Evolutionary conservation across 139 green algal species (phyloP).

Genomic region (Asterochloris sp.): DNA sequence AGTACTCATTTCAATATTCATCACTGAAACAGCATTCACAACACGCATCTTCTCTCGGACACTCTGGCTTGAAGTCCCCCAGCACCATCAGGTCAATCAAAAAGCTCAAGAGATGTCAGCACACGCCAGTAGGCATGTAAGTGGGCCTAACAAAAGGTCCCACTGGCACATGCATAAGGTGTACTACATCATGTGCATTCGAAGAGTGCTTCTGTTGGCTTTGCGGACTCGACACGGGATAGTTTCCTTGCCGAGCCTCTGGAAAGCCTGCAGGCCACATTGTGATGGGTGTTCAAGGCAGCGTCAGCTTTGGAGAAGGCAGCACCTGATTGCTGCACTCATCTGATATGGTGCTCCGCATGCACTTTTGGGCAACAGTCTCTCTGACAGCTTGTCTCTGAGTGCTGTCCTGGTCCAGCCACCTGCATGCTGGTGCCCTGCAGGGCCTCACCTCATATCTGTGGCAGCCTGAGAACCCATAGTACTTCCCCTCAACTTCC

Average conservation of each 20-base stretch:
- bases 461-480: conserved; percentile 90
- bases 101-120: too few species aligned
- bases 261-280: conserved; percentile 2
- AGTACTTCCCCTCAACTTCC: conserved; percentile 74
- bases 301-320: not conserved
- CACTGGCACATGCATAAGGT: too few species aligned
- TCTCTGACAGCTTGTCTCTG: not conserved
- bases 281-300: too few species aligned
- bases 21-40: not conserved
- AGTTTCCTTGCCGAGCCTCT: conserved; percentile 60
- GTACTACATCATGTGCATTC: conserved; percentile 79
- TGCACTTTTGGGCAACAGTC: not conserved
- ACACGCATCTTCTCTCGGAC: too few species aligned
- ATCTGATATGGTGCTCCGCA: not conserved
- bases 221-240: conserved; percentile 84
- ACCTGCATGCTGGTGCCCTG: not conserved
- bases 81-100: too few species aligned
- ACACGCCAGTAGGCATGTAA: not conserved
- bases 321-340: not conserved
- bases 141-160: not conserved
- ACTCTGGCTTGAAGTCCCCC: too few species aligned
- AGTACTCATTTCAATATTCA: not conserved
- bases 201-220: conserved; percentile 62
- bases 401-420: not conserved
- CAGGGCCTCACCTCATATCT: conserved; percentile 53